These are phyloP conservation scores for Sclerotinia trifoliorum DNA, from an alignment of 2,329 filamentous ascomycete genomes.

Conservation along the genomic window DNA sequence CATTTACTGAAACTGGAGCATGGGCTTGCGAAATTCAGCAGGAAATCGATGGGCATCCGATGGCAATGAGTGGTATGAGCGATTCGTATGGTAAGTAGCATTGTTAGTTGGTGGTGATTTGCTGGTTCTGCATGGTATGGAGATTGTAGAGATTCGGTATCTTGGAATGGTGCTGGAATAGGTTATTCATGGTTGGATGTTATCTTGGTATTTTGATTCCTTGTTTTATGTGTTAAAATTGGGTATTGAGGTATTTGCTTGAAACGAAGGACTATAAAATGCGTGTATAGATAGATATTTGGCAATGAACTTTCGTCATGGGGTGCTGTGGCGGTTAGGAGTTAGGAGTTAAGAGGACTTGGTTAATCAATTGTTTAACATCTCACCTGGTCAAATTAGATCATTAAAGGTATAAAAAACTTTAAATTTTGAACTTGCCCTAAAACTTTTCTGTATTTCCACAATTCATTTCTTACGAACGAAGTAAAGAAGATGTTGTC, in stretches of 20 bases:
- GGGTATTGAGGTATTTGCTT: not conserved
- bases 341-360: not conserved
- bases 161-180: not conserved
- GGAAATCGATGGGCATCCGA: slow-evolving; percentile 14
- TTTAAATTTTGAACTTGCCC: not conserved
- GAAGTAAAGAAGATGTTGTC: not conserved
- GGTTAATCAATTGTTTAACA: not conserved
- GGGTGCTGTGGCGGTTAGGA: no score
- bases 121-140: not conserved
- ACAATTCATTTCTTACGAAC: no score
- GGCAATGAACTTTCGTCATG: not conserved
- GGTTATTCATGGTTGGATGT: slow-evolving; percentile 10
- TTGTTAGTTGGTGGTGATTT: not conserved
- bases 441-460: no score
- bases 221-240: not conserved
- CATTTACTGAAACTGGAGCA: slow-evolving; percentile 23
- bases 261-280: not conserved
- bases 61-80: slow-evolving; percentile 28
- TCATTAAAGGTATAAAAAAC: not conserved
- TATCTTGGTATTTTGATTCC: not conserved
- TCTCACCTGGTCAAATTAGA: not conserved
- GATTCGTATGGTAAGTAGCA: not conserved
- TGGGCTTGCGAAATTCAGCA: slow-evolving; percentile 27
- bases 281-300: not conserved
- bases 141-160: not conserved